Evolutionary conservation across 2,329 filamentous ascomycete species (phyloP), one percentile per base, ranked within the genome.

Genomic region (Aureobasidium pullulans): DNA sequence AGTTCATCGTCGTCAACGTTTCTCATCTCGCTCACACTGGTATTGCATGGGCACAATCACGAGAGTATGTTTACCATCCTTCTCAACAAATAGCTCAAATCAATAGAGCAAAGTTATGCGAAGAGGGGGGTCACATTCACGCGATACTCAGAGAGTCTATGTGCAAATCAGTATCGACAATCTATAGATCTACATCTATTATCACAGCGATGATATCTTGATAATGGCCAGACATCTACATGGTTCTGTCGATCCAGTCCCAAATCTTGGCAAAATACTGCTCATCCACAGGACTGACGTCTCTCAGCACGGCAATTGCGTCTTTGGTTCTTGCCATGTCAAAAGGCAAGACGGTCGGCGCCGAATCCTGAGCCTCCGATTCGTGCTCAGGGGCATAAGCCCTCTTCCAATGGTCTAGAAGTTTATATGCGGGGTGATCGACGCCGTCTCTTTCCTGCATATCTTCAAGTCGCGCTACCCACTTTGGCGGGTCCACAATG

Each of bases 401-500:
- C 54, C 71, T 68, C 64, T 75, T 77, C 81, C 80, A 84, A 36
- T 80, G 67, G 5, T 76, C 76, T 32, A 82, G 64, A 46, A 83
- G 68, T 56, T 76, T 77, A 65, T 75, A 67, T 56, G 72, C 76
- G 63, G 77, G 76, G 66, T 81, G 75, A 31, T 73, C 67, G 13
- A 61, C 47, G 34, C 54, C 57, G 36, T 56, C 43, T 47, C 49
- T 47, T 39, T 47, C 54, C 54, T 52, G 54, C 56, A 39, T 50
- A 32, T 50, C 59, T 15, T 63, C 56, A 50, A 81, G 66, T 52
- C 70, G 68, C n/a, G 63, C 42, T 3, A 79, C 64, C 78, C 77
- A 82, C 52, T 72, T 67, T 15, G 66, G 50, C 0, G 75, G 72
- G 3, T 66, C 44, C 6, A 81, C 74, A 11, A 76, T 68, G 1